phyloP scores from a whole-genome alignment of 2,329 filamentous ascomycete genomes.

The Fusarium scirpi region DNA sequence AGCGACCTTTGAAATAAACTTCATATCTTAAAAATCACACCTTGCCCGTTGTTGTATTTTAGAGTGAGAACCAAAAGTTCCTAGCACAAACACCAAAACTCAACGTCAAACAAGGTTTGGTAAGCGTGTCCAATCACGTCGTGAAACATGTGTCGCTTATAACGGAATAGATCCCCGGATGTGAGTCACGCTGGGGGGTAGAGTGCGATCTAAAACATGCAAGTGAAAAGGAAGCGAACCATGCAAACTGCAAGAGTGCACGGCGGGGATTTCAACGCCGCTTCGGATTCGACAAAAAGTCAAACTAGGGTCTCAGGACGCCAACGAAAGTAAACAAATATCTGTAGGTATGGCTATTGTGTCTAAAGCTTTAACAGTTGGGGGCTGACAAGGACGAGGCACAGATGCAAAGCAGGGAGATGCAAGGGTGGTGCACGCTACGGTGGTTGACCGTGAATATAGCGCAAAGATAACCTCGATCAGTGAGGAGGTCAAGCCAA shows the following conservation, averaged over 20 bases:
- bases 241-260: constrained; percentile 28
- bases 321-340: not conserved
- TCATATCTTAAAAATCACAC: constrained; percentile 1
- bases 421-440: constrained; percentile 44
- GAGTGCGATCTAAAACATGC: constrained; percentile 14
- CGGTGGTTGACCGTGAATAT: constrained; percentile 44
- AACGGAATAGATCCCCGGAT: constrained; percentile 35
- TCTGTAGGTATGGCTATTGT: not conserved
- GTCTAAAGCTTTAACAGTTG: constrained; percentile 16
- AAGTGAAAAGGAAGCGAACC: constrained; percentile 25
- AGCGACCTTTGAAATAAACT: constrained; percentile 16
- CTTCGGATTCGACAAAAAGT: constrained; percentile 21
- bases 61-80: constrained; percentile 4
- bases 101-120: constrained; percentile 20
- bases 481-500: constrained; percentile 11
- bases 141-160: constrained; percentile 41
- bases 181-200: constrained; percentile 39
- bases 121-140: constrained; percentile 20
- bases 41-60: not conserved
- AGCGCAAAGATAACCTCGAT: constrained; percentile 28
- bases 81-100: constrained; percentile 4
- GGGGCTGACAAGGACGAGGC: constrained; percentile 25
- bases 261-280: constrained; percentile 26
- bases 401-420: constrained; percentile 22
- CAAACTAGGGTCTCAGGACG: not conserved